Evolutionary conservation across 2,329 filamentous ascomycete species (phyloP), one percentile per base, ranked within the genome.

Genomic region (Didymella keratinophila): DNA sequence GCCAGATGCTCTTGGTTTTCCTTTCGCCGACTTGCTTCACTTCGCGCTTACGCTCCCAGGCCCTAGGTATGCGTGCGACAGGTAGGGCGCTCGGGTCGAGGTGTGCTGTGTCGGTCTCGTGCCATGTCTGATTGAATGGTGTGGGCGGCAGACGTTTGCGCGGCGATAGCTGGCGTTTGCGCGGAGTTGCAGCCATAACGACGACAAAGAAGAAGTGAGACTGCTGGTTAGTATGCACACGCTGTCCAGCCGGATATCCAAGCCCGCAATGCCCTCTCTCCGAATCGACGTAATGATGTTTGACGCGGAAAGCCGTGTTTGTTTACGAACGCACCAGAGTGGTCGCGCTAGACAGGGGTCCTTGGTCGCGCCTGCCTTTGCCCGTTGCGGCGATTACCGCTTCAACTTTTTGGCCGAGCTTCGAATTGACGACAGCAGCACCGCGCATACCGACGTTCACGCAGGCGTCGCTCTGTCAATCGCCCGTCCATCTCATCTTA

Each of bases 11-110:
- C 61, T 78, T 78, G 20, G 77, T 73, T 52, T 73, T 75, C 11
- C 73, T 74, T 28, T 74, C 69, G 16, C 69, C 64, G 20, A 66
- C 62, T 52, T 76, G 74, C 12, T 79, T 79, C 12, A 76, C 76
- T 57, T 79, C 71, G 7, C 80, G 78, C 54, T 76, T 77, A 48
- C 82, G 77, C 54, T 84, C 82, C 81, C 81, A 84, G 45, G 74
- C 81, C 45, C 81, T 79, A 18, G 78, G 79, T 4, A 78, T 72
- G 48, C 78, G 79, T 14, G 76, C 66, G 27, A 81, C 62, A 16
- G 78, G 73, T 4, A 83, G 69, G 30, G 78, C 71, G 39, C 62
- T 69, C 10, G 80, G 79, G 39, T 76, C 72, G 57, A 82, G 74
- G 57, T 74, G 72, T 27, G 77, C 69, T 23, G 76, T 67, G 66